Evolutionary conservation across 208 protist genomes (phyloP).

Genomic region (Naegleria gruberi): DNA sequence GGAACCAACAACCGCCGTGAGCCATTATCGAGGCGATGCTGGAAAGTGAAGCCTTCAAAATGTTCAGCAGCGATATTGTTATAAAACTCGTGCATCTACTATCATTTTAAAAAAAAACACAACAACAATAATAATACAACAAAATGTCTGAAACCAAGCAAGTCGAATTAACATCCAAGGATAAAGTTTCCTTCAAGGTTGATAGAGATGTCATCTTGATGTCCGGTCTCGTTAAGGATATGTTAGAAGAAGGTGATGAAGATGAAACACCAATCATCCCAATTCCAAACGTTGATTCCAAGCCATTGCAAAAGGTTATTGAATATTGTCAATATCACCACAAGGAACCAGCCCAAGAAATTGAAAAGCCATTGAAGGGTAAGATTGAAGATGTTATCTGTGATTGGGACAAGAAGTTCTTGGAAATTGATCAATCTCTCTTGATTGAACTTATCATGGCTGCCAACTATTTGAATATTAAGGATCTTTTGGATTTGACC

Average conservation of each 20-base stretch:
- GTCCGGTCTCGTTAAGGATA: conserved; percentile 72
- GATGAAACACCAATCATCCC: conserved; percentile 67
- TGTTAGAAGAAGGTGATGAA: conserved; percentile 66
- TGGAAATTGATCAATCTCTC: conserved; percentile 57
- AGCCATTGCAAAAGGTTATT: conserved; percentile 71
- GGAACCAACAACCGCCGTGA: too few species aligned
- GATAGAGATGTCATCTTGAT: conserved; percentile 66
- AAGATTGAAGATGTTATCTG: conserved; percentile 69
- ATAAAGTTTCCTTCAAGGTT: conserved; percentile 62
- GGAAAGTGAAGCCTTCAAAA: too few species aligned
- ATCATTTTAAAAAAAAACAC: too few species aligned
- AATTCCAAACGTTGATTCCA: conserved; percentile 74
- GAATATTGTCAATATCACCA: conserved; percentile 86
- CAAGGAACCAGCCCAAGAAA: conserved; percentile 57
- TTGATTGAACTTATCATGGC: conserved; percentile 85
- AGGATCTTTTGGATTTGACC: conserved; percentile 80
- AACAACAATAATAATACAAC: not conserved
- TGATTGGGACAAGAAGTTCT: conserved; percentile 65
- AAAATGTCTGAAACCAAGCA: conserved; percentile 51
- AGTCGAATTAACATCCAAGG: conserved; percentile 72
- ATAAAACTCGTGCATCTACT: too few species aligned
- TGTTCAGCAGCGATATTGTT: too few species aligned
- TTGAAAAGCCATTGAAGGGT: conserved; percentile 72
- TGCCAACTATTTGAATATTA: conserved; percentile 86
- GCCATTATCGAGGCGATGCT: too few species aligned